Conservation (phyloP, 768 basidiomycete species). For the Tricholoma saponaceum region DNA sequence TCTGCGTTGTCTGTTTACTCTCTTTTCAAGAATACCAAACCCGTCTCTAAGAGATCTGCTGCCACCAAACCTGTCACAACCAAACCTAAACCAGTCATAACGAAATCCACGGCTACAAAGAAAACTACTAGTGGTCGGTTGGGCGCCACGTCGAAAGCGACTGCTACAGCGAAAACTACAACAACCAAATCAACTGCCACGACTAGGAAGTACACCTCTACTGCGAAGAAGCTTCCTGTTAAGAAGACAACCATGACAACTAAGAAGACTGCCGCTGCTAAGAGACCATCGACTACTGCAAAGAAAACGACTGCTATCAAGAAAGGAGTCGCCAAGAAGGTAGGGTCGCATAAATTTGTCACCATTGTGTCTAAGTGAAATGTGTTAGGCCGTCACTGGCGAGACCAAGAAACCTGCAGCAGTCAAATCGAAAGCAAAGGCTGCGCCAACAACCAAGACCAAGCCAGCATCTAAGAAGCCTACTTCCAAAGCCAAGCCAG, state of each 20-base stretch:
- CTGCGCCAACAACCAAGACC: slow-evolving; percentile 28
- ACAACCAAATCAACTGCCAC: slow-evolving; percentile 17
- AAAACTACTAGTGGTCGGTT: slow-evolving; percentile 8
- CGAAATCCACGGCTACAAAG: slow-evolving; percentile 16
- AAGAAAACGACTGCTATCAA: slow-evolving; percentile 33
- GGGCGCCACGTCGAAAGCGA: not conserved
- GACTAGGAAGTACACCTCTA: slow-evolving; percentile 21
- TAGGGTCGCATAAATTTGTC: slow-evolving; percentile 14
- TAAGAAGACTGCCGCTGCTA: slow-evolving; percentile 22
- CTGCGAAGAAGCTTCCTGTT: slow-evolving; percentile 17
- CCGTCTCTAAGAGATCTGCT: slow-evolving; percentile 36
- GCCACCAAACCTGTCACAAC: slow-evolving; percentile 21
- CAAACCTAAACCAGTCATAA: slow-evolving; percentile 23
- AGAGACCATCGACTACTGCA: slow-evolving; percentile 16
- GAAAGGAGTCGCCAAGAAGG: slow-evolving; percentile 60
- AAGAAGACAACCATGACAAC: slow-evolving; percentile 17
- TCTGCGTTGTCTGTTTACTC: slow-evolving; percentile 4
- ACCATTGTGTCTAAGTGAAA: not conserved
- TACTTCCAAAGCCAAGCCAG: slow-evolving; percentile 20
- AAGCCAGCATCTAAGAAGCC: slow-evolving; percentile 24
- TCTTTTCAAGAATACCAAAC: slow-evolving; percentile 35
- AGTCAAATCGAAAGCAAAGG: slow-evolving; percentile 19
- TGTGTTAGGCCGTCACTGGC: slow-evolving; percentile 31
- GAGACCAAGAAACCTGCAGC: slow-evolving; percentile 32
- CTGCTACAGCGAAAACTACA: slow-evolving; percentile 18